Evolutionary conservation across 768 basidiomycete species (phyloP), one percentile per base, ranked within the genome.

Genomic region (Lentinus brumalis): DNA sequence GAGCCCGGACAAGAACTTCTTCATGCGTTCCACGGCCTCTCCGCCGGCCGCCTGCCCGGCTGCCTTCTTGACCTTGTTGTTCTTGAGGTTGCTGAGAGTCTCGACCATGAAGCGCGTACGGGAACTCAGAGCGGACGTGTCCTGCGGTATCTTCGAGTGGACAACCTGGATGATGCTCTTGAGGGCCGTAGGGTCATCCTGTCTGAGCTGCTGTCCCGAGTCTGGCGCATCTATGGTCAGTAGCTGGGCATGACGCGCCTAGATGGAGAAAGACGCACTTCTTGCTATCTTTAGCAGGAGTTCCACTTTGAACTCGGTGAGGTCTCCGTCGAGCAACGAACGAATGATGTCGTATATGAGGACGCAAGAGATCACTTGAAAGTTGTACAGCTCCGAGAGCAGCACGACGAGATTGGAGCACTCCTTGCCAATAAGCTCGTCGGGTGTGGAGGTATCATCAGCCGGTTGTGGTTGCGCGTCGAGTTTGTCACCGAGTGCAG

Each of bases 21-120:
- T 96, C 87, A 98, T 87, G 40, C 91, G 78, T 61, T 89, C 88
- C 5, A 92, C 86, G 2, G 92, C 85, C 50, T 94, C 91, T 3
- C 81, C 81, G 6, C 87, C 89, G 61, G 89, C 87, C 60, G 87
- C 86, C 60, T 88, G 86, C 0, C 84, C 82, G 1, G 77, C 84
- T 5, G 82, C 80, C 56, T 84, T 78, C 71, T 89, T 92, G 54
- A 83, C 67, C 72, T 91, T 95, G 76, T 96, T 96, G 71, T 94
- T 96, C 73, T 96, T 96, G 57, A 98, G 82, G 72, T 96, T 94
- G 5, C 83, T 84, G 32, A 99, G 79, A 0, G 93, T 96, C 75
- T 98, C 97, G 59, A 97, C 77, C 96, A 98, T 97, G 76, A 98
- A 98, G 16, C 86, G 85, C 11, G 93, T 90, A 45, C 97, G 89